phyloP scores from a whole-genome alignment of 2,329 filamentous ascomycete genomes.

The Xylariaceae sp. region DNA sequence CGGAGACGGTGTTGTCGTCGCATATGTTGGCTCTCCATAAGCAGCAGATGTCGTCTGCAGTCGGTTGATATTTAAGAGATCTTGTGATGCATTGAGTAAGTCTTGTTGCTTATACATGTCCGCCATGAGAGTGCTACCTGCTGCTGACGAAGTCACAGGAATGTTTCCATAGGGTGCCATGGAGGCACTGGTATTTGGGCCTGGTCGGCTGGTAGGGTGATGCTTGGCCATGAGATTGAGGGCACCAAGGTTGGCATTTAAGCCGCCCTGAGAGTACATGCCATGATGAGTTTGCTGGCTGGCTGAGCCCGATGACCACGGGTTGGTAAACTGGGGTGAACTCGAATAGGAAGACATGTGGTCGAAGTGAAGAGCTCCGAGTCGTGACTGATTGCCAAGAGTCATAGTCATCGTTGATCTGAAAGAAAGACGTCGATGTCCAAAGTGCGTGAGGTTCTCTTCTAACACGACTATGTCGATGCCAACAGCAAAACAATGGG shows the following conservation, averaged over 20 bases:
- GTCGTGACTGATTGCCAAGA: slow-evolving; percentile 83
- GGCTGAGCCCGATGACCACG: slow-evolving; percentile 67
- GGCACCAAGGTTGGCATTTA: slow-evolving; percentile 55
- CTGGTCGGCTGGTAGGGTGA: slow-evolving; percentile 50
- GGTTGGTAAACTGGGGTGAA: slow-evolving; percentile 82
- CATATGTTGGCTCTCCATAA: slow-evolving; percentile 67
- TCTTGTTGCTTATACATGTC: slow-evolving; percentile 57
- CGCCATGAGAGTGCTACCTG: slow-evolving; percentile 64
- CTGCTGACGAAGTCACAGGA: slow-evolving; percentile 67
- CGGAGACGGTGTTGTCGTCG: slow-evolving; percentile 62
- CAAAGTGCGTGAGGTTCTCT: slow-evolving; percentile 27
- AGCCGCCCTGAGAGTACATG: slow-evolving; percentile 56
- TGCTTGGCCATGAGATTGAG: slow-evolving; percentile 56
- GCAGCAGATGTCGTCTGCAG: slow-evolving; percentile 58
- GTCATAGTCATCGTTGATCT: slow-evolving; percentile 81
- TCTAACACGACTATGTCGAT: slow-evolving; percentile 12
- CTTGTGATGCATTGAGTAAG: slow-evolving; percentile 70
- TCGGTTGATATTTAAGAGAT: slow-evolving; percentile 67
- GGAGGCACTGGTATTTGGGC: slow-evolving; percentile 54
- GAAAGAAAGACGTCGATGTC: slow-evolving; percentile 21
- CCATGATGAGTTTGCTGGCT: slow-evolving; percentile 51
- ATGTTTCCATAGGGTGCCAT: slow-evolving; percentile 70
- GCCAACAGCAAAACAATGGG: slow-evolving; percentile 5
- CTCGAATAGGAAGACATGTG: slow-evolving; percentile 65
- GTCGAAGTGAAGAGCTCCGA: slow-evolving; percentile 75